These are phyloP conservation scores for Raphanus sativus DNA, from an alignment of 345 rosid species.

Conservation along the genomic window DNA sequence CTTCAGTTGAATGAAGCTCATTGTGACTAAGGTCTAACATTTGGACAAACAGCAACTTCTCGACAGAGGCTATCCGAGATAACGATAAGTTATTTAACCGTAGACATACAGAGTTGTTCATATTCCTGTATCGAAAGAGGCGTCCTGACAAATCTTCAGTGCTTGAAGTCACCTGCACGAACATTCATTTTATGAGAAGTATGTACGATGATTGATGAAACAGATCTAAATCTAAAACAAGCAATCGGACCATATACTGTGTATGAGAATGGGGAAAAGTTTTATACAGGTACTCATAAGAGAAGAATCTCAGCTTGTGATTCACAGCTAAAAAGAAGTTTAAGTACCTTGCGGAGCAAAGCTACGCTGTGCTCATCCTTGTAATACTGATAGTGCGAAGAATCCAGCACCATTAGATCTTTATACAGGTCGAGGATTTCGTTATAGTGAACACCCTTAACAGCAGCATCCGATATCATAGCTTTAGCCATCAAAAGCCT, in stretches of 20 bases:
- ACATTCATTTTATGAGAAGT: constrained; percentile 27
- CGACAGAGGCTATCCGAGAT: constrained; percentile 65
- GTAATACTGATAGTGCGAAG: constrained; percentile 65
- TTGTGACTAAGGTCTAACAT: constrained; percentile 87
- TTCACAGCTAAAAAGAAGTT: constrained; percentile 10
- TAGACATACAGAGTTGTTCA: constrained; percentile 49
- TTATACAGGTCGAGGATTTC: constrained; percentile 66
- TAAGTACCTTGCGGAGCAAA: constrained; percentile 61
- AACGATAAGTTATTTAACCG: constrained; percentile 70
- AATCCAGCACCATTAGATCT: constrained; percentile 71
- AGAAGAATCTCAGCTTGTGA: constrained; percentile 9
- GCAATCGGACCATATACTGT: not conserved
- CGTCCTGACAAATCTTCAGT: constrained; percentile 49
- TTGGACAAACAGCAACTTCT: constrained; percentile 83
- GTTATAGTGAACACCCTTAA: constrained; percentile 47
- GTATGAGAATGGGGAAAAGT: not conserved
- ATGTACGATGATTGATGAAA: constrained; percentile 14
- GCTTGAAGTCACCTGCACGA: constrained; percentile 68
- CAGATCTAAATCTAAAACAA: not conserved
- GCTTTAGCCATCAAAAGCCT: constrained; percentile 78
- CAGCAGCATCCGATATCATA: constrained; percentile 34
- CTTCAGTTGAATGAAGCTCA: constrained; percentile 81
- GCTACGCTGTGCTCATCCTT: constrained; percentile 72
- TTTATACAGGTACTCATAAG: not conserved
- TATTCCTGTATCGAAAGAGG: constrained; percentile 47